These are phyloP conservation scores for Naumovozyma castellii DNA, from an alignment of 805 yeast genomes.

Conservation along the genomic window DNA sequence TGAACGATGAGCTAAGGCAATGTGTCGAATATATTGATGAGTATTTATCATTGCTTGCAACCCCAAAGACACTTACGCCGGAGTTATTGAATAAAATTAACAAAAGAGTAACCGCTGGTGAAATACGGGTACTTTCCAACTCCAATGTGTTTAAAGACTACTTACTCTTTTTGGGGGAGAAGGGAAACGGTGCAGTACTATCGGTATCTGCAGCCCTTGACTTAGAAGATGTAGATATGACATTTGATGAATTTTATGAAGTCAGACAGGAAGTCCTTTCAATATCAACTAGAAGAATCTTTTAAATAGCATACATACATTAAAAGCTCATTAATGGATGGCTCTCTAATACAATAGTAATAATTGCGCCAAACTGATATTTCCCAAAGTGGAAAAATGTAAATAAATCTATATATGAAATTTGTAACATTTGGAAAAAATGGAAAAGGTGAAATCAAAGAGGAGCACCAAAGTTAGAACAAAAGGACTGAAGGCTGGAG, in stretches of 20 bases:
- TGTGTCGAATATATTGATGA: neutral
- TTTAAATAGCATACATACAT: slow-evolving; percentile 6
- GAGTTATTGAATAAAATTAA: too few relatives aligned
- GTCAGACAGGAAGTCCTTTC: slow-evolving; percentile 13
- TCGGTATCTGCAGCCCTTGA: neutral
- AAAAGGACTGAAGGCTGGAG: too few relatives aligned
- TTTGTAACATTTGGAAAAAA: neutral
- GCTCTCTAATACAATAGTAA: neutral
- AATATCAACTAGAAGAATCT: slow-evolving; percentile 15
- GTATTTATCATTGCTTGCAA: neutral
- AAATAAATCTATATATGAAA: slow-evolving; percentile 5
- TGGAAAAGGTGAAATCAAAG: slow-evolving; percentile 2
- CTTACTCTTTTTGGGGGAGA: neutral
- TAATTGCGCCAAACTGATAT: neutral
- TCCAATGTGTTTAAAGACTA: slow-evolving; percentile 13
- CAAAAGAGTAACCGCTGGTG: neutral
- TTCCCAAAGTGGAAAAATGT: slow-evolving; percentile 15
- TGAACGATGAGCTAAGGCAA: neutral
- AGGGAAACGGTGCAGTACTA: neutral
- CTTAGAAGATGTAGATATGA: neutral
- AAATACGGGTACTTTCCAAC: slow-evolving; percentile 2
- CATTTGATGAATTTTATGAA: slow-evolving; percentile 8
- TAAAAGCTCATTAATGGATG: too few relatives aligned
- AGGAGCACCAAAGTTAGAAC: neutral
- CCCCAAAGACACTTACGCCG: too few relatives aligned